Percentiles rank a stretch among this genome's conserved stretches.
Evolutionary conservation across 169 alveolate species (phyloP).

Genomic region (Plasmodium vivax): DNA sequence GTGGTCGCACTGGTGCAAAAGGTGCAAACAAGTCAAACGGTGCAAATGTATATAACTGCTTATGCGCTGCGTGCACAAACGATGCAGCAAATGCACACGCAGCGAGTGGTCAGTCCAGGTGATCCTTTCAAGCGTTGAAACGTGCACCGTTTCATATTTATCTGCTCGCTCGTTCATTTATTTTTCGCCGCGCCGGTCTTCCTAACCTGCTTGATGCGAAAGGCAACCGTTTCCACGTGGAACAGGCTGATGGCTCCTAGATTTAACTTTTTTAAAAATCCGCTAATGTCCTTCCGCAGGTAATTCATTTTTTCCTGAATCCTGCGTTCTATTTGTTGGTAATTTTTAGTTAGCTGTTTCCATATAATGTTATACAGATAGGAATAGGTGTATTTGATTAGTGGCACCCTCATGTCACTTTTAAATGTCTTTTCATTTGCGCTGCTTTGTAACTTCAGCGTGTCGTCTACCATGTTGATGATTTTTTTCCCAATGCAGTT

Average conservation of each 20-base stretch:
- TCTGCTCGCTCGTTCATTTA: neutral
- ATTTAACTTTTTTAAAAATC: slow-evolving; percentile 22
- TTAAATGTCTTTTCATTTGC: slow-evolving; percentile 5
- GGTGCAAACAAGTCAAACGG: neutral
- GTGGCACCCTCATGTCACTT: slow-evolving; percentile 30
- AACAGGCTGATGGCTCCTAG: slow-evolving; percentile 39
- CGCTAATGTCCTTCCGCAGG: slow-evolving; percentile 37
- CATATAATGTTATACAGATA: slow-evolving; percentile 44
- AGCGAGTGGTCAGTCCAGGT: neutral
- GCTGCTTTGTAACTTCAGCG: slow-evolving; percentile 44
- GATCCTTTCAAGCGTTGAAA: neutral
- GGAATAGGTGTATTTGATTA: slow-evolving; percentile 50
- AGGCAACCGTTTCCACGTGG: slow-evolving; percentile 37
- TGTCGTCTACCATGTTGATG: slow-evolving; percentile 43
- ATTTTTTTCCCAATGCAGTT: slow-evolving; percentile 71
- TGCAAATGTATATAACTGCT: neutral
- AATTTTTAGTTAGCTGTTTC: slow-evolving; percentile 59
- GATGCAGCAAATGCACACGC: neutral
- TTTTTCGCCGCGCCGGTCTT: neutral
- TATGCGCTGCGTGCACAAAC: neutral
- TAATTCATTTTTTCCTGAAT: slow-evolving; percentile 58
- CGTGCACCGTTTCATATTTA: neutral
- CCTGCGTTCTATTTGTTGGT: slow-evolving; percentile 52
- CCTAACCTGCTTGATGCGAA: slow-evolving; percentile 58
- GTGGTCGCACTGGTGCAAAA: neutral